phyloP scores from a whole-genome alignment of 192 early-diverging fungal species.

The Backusella tarrabulga region DNA sequence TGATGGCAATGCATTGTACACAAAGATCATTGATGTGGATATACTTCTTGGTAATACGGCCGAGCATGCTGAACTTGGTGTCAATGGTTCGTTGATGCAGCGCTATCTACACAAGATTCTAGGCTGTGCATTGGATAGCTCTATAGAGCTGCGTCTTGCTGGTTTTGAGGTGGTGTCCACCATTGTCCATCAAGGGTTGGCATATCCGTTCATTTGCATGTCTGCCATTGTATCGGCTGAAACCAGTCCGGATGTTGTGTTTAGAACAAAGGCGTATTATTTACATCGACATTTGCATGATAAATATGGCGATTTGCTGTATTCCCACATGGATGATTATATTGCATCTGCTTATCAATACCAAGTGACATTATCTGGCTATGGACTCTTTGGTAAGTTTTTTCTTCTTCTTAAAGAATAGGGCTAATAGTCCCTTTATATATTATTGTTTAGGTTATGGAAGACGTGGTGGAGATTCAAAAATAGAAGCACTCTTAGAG shows the following conservation, averaged over 20 bases:
- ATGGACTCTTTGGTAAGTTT: background rate
- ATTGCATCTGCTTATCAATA: constrained; percentile 75
- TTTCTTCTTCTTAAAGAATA: background rate
- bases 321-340: constrained; percentile 77
- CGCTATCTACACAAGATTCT: constrained; percentile 77
- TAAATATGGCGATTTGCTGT: constrained; percentile 89
- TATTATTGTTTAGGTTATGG: constrained; percentile 6
- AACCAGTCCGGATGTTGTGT: constrained; percentile 57
- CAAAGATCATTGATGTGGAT: constrained; percentile 63
- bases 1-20: constrained; percentile 33
- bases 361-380: constrained; percentile 36
- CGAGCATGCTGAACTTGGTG: constrained; percentile 80
- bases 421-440: background rate
- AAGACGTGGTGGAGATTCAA: background rate
- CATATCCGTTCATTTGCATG: constrained; percentile 89
- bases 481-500: constrained; percentile 17
- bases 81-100: constrained; percentile 91
- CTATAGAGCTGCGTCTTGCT: constrained; percentile 56
- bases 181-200: constrained; percentile 89
- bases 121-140: constrained; percentile 59
- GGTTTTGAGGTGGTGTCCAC: constrained; percentile 81
- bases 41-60: constrained; percentile 80
- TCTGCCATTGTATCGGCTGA: constrained; percentile 86
- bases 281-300: constrained; percentile 74
- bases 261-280: constrained; percentile 70